Evolutionary conservation across 148 eudicot species (phyloP), one percentile per base, ranked within the genome.

Genomic region (Rhododendron ferrugineum): DNA sequence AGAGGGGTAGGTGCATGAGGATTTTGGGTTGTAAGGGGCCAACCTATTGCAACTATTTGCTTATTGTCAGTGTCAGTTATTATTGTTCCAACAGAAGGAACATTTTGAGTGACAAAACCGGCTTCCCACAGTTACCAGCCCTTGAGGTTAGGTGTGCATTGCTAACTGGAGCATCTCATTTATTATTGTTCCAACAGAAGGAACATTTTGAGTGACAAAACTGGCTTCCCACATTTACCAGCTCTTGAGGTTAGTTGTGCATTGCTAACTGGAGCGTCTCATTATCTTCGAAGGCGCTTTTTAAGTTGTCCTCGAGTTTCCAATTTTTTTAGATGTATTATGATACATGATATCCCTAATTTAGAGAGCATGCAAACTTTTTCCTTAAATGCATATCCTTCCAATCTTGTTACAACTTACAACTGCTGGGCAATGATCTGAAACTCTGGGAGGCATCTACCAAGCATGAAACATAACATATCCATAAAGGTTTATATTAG

Each of bases 211-310:
- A n/a, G n/a, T n/a, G n/a, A n/a, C n/a, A n/a, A n/a, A 34, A 34
- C 36, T 34, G 98, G 94, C 62, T 97, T 97, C 84, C 99, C 99
- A 20, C 83, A 92, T 86, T 89, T 97, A 84, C 98, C 98, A 42
- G 91, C 90, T 78, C 96, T 97, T 50, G 99, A 97, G 97, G 99
- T 95, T 85, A 68, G 94, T 89, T 81, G 4, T 66, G 50, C 82
- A 72, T 66, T 11, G 37, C 85, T 82, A 26, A 44, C 49, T 36
- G 16, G 49, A 62, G 28, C 20, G 46, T 37, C 49, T 62, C 73
- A 8, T 82, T 86, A 22, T 82, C 74, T 47, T 16, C 28, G 22
- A 70, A 70, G 11, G 42, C 7, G 14, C 6, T 15, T 46, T 9
- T 7, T 4, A 14, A 2, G 40, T 82, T 42, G 2, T 42, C 34